Evolutionary conservation across 805 yeast species (phyloP).

Genomic region (Priceomyces fermenticarens): DNA sequence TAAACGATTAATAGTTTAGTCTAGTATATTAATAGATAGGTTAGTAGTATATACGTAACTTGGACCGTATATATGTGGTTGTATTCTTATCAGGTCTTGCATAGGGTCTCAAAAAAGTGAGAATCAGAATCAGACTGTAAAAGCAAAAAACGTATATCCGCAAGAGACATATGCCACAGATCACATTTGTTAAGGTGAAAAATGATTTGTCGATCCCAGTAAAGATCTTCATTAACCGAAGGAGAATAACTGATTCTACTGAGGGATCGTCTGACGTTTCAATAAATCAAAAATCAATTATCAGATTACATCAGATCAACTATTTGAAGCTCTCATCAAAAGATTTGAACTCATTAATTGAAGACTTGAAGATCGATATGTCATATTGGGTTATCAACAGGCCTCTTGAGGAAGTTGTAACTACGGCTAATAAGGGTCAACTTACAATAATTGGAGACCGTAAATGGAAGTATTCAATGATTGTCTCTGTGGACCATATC

Average conservation of each 20-base stretch:
- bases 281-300: conserved; percentile 21
- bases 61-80: no score
- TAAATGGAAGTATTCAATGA: conserved; percentile 21
- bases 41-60: background rate
- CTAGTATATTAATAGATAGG: background rate
- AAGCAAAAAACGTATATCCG: background rate
- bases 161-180: conserved; percentile 6
- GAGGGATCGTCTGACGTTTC: conserved; percentile 12
- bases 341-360: conserved; percentile 17
- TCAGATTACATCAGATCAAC: conserved; percentile 19
- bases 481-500: conserved; percentile 17
- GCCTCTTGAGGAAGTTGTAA: conserved; percentile 4
- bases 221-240: conserved; percentile 21
- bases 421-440: conserved; percentile 3
- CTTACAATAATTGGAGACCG: conserved; percentile 8
- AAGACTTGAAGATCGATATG: conserved; percentile 12
- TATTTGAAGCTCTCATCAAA: conserved; percentile 21
- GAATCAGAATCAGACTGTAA: background rate
- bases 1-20: background rate
- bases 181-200: conserved; percentile 17
- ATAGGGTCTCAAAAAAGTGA: background rate
- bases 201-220: conserved; percentile 15
- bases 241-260: conserved; percentile 13
- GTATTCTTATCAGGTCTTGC: no score
- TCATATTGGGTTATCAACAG: conserved; percentile 3